phyloP scores from a whole-genome alignment of 225 moss, liverwort and hornwort species.

The Marchantia polymorpha region DNA sequence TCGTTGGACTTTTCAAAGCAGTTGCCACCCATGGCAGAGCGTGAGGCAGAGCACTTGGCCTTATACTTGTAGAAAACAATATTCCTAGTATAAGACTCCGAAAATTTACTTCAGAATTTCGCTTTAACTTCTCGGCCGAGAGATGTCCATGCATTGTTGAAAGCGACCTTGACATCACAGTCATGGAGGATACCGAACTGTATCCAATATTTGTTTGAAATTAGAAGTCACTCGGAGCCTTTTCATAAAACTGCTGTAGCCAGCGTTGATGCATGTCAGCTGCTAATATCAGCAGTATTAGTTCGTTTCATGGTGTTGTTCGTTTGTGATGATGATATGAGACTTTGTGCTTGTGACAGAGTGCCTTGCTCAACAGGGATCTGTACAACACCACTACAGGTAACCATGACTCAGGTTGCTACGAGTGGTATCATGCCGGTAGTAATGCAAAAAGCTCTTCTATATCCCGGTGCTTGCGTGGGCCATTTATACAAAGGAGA shows the following conservation, averaged over 20 bases:
- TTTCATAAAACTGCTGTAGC: background rate
- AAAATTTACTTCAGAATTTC: too few relatives aligned
- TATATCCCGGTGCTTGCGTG: slow-evolving; percentile 54
- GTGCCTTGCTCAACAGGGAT: slow-evolving; percentile 56
- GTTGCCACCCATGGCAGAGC: too few relatives aligned
- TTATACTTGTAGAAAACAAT: too few relatives aligned
- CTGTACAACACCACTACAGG: slow-evolving; percentile 50
- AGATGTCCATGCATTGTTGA: too few relatives aligned
- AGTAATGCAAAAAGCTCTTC: slow-evolving; percentile 38
- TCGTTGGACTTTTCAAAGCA: too few relatives aligned
- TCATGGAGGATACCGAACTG: background rate
- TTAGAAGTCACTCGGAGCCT: background rate
- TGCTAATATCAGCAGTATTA: background rate
- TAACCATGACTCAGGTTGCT: slow-evolving; percentile 48
- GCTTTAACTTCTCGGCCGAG: too few relatives aligned
- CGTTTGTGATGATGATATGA: background rate
- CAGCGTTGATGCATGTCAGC: background rate
- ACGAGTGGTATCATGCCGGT: slow-evolving; percentile 32
- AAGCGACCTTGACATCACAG: too few relatives aligned
- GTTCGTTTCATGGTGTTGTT: background rate
- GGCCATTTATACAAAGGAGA: slow-evolving; percentile 37
- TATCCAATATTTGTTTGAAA: background rate
- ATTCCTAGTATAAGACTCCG: too few relatives aligned
- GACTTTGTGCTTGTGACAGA: slow-evolving; percentile 23
- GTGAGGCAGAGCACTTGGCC: too few relatives aligned